Evolutionary conservation across 371 early-diverging fungal species (phyloP), one percentile per base, ranked within the genome.

Genomic region (Gilbertella persicaria): DNA sequence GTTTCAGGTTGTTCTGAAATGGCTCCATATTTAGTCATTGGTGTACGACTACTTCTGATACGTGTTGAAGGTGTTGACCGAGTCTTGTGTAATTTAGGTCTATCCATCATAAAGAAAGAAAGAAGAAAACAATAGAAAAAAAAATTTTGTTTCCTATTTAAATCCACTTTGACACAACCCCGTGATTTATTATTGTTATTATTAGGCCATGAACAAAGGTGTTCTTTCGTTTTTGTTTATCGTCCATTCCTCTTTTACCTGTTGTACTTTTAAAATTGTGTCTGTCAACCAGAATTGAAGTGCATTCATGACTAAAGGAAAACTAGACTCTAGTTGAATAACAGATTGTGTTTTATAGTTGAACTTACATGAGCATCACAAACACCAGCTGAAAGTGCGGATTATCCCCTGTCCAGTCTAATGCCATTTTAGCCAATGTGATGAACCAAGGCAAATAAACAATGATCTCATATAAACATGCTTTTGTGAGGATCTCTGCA

Each of bases 231-330:
- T n/a, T n/a, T n/a, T n/a, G n/a, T n/a, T n/a, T n/a, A n/a, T n/a
- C n/a, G n/a, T n/a, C n/a, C n/a, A n/a, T n/a, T n/a, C n/a, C n/a
- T n/a, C n/a, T n/a, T n/a, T n/a, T n/a, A n/a, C n/a, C 23, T 47
- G 35, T 12, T 53, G 44, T 36, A 64, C 61, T 60, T 84, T 80
- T 20, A 86, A 69, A 50, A 86, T 76, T 19, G 79, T 78, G 60
- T 87, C 87, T 19, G 82, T 78, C 35, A 84, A 64, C 83, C 87
- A 86, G 59, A 83, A 84, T 52, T 86, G 87, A 20, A 80, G 55
- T 28, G 82, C 80, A 40, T 86, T 86, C 84, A 86, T 80, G 45
- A 79, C 62, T 19, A 82, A 51, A 1, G 87, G 87, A 42, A 84
- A 68, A 25, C 75, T 74, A 53, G 16, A 5, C 13, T 12, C 30